A percentile compares a stretch with the other conserved stretches of the same genome.
These are phyloP conservation scores for Trichosporon inkin DNA, from an alignment of 1,284 basidiomycete genomes.

Conservation along the genomic window DNA sequence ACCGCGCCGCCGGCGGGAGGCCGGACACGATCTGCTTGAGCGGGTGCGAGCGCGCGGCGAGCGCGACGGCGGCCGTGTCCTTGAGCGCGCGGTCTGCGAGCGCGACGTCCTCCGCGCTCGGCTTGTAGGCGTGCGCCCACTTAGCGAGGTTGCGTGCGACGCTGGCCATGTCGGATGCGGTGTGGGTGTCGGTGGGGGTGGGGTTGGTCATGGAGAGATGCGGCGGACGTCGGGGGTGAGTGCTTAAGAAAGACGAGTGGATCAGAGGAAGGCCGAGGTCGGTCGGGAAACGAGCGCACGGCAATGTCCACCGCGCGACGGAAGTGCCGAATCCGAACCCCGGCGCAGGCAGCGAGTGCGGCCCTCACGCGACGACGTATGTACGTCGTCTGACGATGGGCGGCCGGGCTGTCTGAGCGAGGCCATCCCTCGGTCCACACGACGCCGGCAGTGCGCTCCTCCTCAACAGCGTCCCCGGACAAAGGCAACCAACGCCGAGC, in stretches of 20 bases:
- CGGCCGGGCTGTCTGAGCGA: no score
- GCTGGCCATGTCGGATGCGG: background rate
- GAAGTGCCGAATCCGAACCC: no score
- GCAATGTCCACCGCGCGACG: no score
- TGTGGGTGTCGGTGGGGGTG: background rate
- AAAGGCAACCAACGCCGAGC: no score
- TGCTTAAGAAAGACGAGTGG: slow-evolving; percentile 2
- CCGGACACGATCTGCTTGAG: slow-evolving; percentile 5
- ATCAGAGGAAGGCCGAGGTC: background rate
- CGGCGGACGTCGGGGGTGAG: background rate
- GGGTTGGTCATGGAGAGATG: background rate
- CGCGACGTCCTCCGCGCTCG: slow-evolving; percentile 8
- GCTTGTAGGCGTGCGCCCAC: slow-evolving; percentile 13
- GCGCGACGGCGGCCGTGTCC: slow-evolving; percentile 15
- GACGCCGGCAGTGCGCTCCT: no score
- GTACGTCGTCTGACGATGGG: no score
- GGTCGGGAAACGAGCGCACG: no score
- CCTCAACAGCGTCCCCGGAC: no score
- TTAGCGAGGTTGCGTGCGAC: slow-evolving; percentile 12
- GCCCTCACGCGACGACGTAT: no score
- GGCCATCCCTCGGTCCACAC: no score
- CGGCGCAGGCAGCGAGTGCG: no score
- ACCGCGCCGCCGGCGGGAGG: slow-evolving; percentile 11
- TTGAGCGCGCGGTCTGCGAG: slow-evolving; percentile 16
- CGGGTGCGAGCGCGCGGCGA: slow-evolving; percentile 13